Base-by-base conservation (phyloP, 1,284 basidiomycete genomes). In the Meripilus lineatus region DNA sequence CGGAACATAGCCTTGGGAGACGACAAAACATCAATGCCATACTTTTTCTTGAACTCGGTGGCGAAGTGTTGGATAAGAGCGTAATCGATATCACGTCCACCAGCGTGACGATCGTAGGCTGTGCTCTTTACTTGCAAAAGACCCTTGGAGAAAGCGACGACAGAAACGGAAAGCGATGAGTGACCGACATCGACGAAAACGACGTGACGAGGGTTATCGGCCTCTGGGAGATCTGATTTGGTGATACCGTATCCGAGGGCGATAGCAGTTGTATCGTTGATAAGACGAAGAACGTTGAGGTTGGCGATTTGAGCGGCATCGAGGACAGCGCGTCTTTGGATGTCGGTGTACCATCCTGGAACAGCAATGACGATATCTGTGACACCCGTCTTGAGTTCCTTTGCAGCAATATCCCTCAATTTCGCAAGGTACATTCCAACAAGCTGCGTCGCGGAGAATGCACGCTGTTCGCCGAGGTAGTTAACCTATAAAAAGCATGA, bases 241-340 rank as follows among this genome's bases (percentile, higher is more conserved):
- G 93, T 96, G 75, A 96, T 96, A 59, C 93, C 93, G 69, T 93
- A 96, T 45, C 89, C 91, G 61, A 96, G 85, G 21, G 93, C 93
- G 48, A 87, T 79, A 42, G 93, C 92, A 50, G 93, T 95, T 48
- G 87, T 85, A 66, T 96, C 93, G 71, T 95, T 95, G 73, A 96
- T 92, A 61, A 97, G 77, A 46, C 93, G 88, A 49, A 96, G 87
- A 52, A 81, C 71, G 66, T 93, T 94, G 52, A 96, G 78, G 48
- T 85, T 84, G 42, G 89, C 91, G 57, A 97, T 90, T 53, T 81
- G 64, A 38, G 92, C 90, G 26, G 93, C 92, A 58, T 93, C 90
- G 40, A 93, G 75, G 50, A 94, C 62, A 2, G 93, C 90, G 36
- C 93, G 79, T 47, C 93, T 80, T 66, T 97, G 93, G 44, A 83